Evolutionary conservation across 2,329 filamentous ascomycete species (phyloP).

Genomic region (Hawksworthiomyces lignivorus): DNA sequence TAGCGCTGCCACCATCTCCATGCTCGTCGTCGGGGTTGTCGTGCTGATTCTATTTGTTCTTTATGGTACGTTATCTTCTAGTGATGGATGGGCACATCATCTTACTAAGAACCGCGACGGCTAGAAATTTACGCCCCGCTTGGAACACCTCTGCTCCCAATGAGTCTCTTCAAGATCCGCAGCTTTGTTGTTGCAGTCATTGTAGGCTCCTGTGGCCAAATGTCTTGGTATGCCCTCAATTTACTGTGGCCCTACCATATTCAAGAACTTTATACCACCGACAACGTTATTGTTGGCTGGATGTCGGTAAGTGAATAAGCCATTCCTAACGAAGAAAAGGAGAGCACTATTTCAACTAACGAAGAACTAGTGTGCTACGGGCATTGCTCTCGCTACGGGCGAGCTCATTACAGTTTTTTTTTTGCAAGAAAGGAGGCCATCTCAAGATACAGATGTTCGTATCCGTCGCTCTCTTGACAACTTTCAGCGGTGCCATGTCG

Average conservation of each 20-base stretch:
- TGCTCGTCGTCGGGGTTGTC: constrained; percentile 1
- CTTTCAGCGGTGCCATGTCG: constrained; percentile 6
- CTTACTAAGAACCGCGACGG: too few species aligned
- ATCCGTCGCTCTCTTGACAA: background rate
- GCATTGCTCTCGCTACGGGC: constrained; percentile 3
- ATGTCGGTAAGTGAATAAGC: background rate
- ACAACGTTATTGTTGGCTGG: constrained; percentile 6
- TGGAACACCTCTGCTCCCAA: constrained; percentile 2
- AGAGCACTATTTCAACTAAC: too few species aligned
- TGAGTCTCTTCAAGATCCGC: constrained; percentile 2
- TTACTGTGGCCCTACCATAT: constrained; percentile 6
- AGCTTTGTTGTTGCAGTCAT: constrained; percentile 5
- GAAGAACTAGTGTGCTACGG: constrained; percentile 2
- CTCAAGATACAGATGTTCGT: constrained; percentile 3
- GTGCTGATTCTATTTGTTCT: background rate
- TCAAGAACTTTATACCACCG: constrained; percentile 5
- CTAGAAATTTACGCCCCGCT: constrained; percentile 6
- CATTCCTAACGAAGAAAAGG: too few species aligned
- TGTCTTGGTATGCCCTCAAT: constrained; percentile 5
- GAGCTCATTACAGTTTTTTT: constrained; percentile 4
- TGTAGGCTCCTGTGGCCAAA: constrained; percentile 4
- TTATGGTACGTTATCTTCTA: background rate
- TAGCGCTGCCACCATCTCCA: background rate
- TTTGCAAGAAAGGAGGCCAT: constrained; percentile 2
- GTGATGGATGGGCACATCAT: background rate